Evolutionary conservation across 2,329 filamentous ascomycete species (phyloP).

Genomic region (Talaromyces sp.): DNA sequence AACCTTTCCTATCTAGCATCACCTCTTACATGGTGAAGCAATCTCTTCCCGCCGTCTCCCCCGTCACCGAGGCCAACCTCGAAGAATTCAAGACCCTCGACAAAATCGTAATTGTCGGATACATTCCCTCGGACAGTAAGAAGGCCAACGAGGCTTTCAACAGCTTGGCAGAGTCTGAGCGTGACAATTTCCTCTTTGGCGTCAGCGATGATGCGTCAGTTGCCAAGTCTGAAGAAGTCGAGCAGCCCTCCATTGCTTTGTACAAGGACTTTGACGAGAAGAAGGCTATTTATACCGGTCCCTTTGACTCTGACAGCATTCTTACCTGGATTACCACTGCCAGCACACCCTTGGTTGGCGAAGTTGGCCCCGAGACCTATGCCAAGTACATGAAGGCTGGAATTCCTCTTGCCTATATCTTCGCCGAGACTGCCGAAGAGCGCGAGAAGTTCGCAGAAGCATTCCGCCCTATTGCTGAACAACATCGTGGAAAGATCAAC

Average conservation of each 20-base stretch:
- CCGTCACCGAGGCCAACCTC: constrained; percentile 73
- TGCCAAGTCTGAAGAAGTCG: constrained; percentile 85
- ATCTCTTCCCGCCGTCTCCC: constrained; percentile 84
- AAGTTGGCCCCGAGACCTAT: constrained; percentile 97
- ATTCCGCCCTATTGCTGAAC: constrained; percentile 82
- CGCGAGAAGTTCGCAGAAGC: constrained; percentile 71
- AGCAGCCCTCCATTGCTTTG: constrained; percentile 79
- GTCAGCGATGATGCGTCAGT: constrained; percentile 76
- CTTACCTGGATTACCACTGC: constrained; percentile 77
- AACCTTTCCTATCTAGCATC: constrained; percentile 46
- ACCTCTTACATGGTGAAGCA: constrained; percentile 97
- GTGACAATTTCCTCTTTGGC: constrained; percentile 91
- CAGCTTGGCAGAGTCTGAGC: constrained; percentile 66
- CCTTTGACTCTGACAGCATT: constrained; percentile 77
- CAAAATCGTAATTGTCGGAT: constrained; percentile 91
- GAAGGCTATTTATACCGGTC: constrained; percentile 77
- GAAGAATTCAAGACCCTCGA: constrained; percentile 97
- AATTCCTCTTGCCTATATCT: constrained; percentile 94
- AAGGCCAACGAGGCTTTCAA: constrained; percentile 80
- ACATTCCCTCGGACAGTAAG: constrained; percentile 77
- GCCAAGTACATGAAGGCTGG: constrained; percentile 87
- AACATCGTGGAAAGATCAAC: constrained; percentile 92
- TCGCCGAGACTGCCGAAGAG: constrained; percentile 88
- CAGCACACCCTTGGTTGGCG: constrained; percentile 85
- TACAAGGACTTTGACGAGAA: constrained; percentile 99